These are phyloP conservation scores for Cymbopogon flexuosus DNA, from an alignment of 202 grass and related monocot species.

Conservation along the genomic window DNA sequence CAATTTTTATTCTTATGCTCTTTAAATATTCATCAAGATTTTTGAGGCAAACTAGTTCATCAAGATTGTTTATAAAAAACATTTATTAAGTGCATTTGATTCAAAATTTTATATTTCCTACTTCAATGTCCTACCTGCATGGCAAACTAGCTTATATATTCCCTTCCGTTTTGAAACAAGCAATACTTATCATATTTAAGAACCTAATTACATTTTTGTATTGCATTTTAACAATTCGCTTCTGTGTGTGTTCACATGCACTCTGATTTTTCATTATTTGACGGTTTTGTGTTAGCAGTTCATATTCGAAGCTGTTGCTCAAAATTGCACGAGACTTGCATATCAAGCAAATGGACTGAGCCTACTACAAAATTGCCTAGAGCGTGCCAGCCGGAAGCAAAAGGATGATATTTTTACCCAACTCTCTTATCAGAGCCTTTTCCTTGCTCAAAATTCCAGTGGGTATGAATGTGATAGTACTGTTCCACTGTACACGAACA, in stretches of 20 bases:
- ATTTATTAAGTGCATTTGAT: background rate
- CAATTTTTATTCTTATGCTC: background rate
- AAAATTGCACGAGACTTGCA: slow-evolving; percentile 28
- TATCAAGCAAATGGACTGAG: slow-evolving; percentile 32
- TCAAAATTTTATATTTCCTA: background rate
- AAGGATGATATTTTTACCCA: slow-evolving; percentile 22
- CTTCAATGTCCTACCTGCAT: background rate
- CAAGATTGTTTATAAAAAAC: background rate
- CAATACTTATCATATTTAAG: background rate
- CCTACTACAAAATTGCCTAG: slow-evolving; percentile 42
- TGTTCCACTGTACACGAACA: background rate
- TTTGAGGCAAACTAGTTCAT: too few relatives aligned
- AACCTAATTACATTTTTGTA: background rate
- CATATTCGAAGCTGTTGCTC: slow-evolving; percentile 35
- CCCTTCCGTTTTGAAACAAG: background rate
- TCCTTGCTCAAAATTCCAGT: slow-evolving; percentile 42
- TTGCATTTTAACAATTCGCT: background rate
- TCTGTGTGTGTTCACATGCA: background rate
- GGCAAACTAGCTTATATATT: background rate
- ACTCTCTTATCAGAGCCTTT: slow-evolving; percentile 9
- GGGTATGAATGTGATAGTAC: slow-evolving; percentile 35
- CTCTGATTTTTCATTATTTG: slow-evolving; percentile 9
- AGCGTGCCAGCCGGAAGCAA: background rate
- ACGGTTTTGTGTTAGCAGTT: slow-evolving; percentile 30
- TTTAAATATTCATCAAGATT: too few relatives aligned